Conservation (phyloP, 1,139 yeast genomes). For the Candida frijolesensis region DNA sequence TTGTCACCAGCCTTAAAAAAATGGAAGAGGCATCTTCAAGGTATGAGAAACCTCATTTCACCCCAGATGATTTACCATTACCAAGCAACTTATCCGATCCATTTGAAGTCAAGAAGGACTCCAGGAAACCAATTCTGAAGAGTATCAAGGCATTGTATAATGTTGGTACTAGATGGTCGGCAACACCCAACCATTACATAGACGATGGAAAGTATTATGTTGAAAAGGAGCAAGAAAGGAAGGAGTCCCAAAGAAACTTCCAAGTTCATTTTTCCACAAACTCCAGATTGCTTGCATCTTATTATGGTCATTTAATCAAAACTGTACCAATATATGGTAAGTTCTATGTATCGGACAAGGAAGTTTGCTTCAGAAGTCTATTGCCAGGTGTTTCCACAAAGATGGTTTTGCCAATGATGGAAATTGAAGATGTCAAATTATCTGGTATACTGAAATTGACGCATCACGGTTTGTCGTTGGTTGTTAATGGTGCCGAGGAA, state of each 20-base stretch:
- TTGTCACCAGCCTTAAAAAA: slow-evolving; percentile 32
- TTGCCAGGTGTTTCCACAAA: slow-evolving; percentile 77
- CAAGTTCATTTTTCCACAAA: slow-evolving; percentile 65
- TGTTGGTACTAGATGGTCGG: slow-evolving; percentile 62
- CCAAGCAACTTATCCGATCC: slow-evolving; percentile 36
- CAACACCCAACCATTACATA: slow-evolving; percentile 63
- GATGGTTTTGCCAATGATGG: slow-evolving; percentile 81
- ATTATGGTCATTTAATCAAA: slow-evolving; percentile 69
- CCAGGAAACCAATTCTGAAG: slow-evolving; percentile 22
- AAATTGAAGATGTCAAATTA: slow-evolving; percentile 58
- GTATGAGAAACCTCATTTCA: slow-evolving; percentile 17
- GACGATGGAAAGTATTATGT: slow-evolving; percentile 49
- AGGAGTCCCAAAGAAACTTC: slow-evolving; percentile 55
- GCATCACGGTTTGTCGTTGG: slow-evolving; percentile 68
- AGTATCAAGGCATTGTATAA: slow-evolving; percentile 33
- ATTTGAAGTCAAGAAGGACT: slow-evolving; percentile 20
- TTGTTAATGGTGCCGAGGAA: slow-evolving; percentile 75
- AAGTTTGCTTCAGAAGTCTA: slow-evolving; percentile 76
- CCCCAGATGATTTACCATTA: slow-evolving; percentile 15
- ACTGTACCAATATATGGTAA: slow-evolving; percentile 83
- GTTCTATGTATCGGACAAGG: slow-evolving; percentile 66
- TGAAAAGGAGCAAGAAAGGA: slow-evolving; percentile 41
- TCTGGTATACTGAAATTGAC: slow-evolving; percentile 45
- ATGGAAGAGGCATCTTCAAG: slow-evolving; percentile 28
- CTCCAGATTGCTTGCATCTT: slow-evolving; percentile 63